Conservation (phyloP, 139 green algal genomes). For the Volvox reticuliferus region DNA sequence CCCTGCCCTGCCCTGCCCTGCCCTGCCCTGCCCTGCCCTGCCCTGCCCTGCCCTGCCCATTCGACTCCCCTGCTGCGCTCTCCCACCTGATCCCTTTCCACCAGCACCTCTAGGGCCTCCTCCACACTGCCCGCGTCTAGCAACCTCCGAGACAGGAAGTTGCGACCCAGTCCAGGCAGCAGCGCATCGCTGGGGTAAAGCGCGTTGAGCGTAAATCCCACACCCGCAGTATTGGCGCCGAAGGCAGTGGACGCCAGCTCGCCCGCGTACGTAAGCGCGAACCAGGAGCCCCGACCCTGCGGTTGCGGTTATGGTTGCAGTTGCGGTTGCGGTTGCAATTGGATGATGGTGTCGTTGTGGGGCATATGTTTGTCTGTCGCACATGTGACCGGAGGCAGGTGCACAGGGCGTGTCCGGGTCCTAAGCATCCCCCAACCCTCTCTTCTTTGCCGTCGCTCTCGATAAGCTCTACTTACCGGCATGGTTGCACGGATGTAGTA, state of each 20-base stretch:
- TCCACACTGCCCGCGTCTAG: constrained; percentile 37
- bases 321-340: not conserved
- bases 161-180: constrained; percentile 48
- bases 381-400: not conserved
- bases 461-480: not conserved
- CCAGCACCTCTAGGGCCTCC: constrained; percentile 38
- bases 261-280: constrained; percentile 54
- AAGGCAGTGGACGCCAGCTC: constrained; percentile 56
- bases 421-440: not conserved
- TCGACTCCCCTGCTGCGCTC: not conserved
- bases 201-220: constrained; percentile 57
- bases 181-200: constrained; percentile 38
- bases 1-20: too few relatives aligned
- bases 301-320: not conserved
- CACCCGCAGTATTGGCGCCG: constrained; percentile 47
- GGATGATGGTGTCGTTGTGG: not conserved
- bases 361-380: not conserved
- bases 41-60: not conserved
- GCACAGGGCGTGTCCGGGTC: not conserved
- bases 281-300: constrained; percentile 41
- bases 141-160: constrained; percentile 55
- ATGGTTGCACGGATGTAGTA: constrained; percentile 36
- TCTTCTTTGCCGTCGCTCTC: too few relatives aligned
- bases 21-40: too few relatives aligned
- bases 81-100: constrained; percentile 23